Conservation (phyloP, 495 filamentous ascomycete species). For the Penicillium longicatenatum region DNA sequence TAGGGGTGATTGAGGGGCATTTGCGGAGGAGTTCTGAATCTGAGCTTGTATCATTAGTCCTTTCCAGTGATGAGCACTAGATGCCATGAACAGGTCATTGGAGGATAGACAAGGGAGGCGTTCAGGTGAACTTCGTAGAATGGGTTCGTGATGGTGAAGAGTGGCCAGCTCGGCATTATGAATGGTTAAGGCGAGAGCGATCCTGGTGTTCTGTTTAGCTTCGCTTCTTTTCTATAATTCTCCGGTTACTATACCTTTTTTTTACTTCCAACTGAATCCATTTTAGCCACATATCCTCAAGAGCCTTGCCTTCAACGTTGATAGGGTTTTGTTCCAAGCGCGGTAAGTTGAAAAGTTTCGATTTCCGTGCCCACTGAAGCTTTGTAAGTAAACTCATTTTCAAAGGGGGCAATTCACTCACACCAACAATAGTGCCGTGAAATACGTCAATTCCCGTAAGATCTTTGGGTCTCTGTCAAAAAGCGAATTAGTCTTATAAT, state of each 20-base stretch:
- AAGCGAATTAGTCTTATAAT: not conserved
- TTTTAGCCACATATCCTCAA: slow-evolving; percentile 17
- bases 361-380: slow-evolving; percentile 26
- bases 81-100: slow-evolving; percentile 31
- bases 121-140: slow-evolving; percentile 20
- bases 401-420: slow-evolving; percentile 4
- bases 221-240: not conserved
- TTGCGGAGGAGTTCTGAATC: not conserved
- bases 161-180: slow-evolving; percentile 33
- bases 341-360: slow-evolving; percentile 5
- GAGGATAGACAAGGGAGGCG: slow-evolving; percentile 21
- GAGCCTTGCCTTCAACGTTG: slow-evolving; percentile 13
- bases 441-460: slow-evolving; percentile 32
- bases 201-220: slow-evolving; percentile 1
- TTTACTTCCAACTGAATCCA: slow-evolving; percentile 24
- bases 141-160: slow-evolving; percentile 33
- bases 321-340: slow-evolving; percentile 8
- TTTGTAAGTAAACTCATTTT: not conserved
- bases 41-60: slow-evolving; percentile 10
- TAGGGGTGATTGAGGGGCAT: not conserved
- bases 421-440: slow-evolving; percentile 36
- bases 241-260: slow-evolving; percentile 12
- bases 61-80: slow-evolving; percentile 32
- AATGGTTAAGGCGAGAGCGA: slow-evolving; percentile 26
- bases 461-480: slow-evolving; percentile 25